Evolutionary conservation across 495 filamentous ascomycete genomes (phyloP).

Genomic region (Aspergillus nidulans): DNA sequence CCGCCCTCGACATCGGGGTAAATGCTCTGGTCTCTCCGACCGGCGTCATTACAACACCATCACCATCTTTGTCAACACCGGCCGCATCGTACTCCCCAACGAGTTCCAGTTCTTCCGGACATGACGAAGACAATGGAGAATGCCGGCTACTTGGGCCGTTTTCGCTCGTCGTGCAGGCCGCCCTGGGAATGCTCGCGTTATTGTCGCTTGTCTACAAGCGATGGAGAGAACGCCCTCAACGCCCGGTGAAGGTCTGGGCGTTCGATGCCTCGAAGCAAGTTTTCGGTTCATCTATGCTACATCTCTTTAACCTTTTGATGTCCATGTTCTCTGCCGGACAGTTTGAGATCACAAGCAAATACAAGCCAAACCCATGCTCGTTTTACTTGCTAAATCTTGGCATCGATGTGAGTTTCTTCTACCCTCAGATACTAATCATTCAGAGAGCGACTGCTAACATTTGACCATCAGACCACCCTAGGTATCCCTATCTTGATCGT

Average conservation of each 20-base stretch:
- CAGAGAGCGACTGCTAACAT: constrained; percentile 44
- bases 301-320: constrained; percentile 89
- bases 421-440: constrained; percentile 37
- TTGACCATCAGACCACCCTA: constrained; percentile 68
- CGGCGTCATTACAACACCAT: constrained; percentile 4
- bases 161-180: constrained; percentile 81
- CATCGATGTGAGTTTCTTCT: constrained; percentile 75
- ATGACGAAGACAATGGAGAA: constrained; percentile 54
- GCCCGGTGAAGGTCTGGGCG: constrained; percentile 90
- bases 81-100: constrained; percentile 11
- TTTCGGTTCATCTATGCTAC: constrained; percentile 85
- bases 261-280: constrained; percentile 98
- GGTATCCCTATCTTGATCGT: constrained; percentile 91
- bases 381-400: constrained; percentile 92
- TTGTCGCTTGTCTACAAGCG: constrained; percentile 87
- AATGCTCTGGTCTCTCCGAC: constrained; percentile 6
- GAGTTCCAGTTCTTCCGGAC: constrained; percentile 16
- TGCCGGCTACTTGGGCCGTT: constrained; percentile 81
- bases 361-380: constrained; percentile 87
- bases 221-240: constrained; percentile 84
- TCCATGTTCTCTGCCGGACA: constrained; percentile 88
- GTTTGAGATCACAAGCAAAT: constrained; percentile 54
- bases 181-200: constrained; percentile 79
- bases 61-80: constrained; percentile 13
- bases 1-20: constrained; percentile 12